Evolutionary conservation across 805 yeast genomes (phyloP).

Genomic region (Cyberlindnera subsufficiens): DNA sequence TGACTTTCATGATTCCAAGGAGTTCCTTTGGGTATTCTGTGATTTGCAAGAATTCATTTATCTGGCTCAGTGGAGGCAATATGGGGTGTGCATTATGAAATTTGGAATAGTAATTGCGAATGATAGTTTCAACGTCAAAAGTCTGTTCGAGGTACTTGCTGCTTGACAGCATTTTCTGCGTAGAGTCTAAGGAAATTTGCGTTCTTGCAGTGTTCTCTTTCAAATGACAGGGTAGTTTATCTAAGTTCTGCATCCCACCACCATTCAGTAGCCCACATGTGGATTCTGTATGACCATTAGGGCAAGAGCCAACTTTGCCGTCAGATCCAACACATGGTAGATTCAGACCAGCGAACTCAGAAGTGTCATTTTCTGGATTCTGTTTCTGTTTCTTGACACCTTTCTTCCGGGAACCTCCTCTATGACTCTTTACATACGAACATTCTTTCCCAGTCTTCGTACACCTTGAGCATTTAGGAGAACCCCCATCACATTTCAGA

Average conservation of each 20-base stretch:
- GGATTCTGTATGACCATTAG: slow-evolving; percentile 19
- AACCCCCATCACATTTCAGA: slow-evolving; percentile 43
- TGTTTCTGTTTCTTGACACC: slow-evolving; percentile 31
- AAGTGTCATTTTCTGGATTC: background rate
- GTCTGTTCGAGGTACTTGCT: slow-evolving; percentile 1
- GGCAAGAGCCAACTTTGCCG: slow-evolving; percentile 14
- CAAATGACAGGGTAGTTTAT: slow-evolving; percentile 17
- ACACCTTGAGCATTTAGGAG: slow-evolving; percentile 42
- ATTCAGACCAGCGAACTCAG: slow-evolving; percentile 1
- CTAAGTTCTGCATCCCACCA: slow-evolving; percentile 4
- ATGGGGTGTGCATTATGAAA: slow-evolving; percentile 43
- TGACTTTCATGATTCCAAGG: slow-evolving; percentile 40
- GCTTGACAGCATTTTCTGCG: background rate
- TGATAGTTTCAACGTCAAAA: slow-evolving; percentile 5
- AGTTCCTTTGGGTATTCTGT: slow-evolving; percentile 35
- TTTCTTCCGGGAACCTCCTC: slow-evolving; percentile 50
- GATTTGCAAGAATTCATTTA: slow-evolving; percentile 26
- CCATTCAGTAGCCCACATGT: slow-evolving; percentile 17
- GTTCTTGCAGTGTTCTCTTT: slow-evolving; percentile 2
- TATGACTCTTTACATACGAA: slow-evolving; percentile 42
- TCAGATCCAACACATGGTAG: slow-evolving; percentile 16
- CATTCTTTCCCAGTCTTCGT: slow-evolving; percentile 29
- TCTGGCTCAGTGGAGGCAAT: slow-evolving; percentile 34
- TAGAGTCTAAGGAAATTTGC: slow-evolving; percentile 7
- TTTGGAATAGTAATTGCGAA: slow-evolving; percentile 27